phyloP scores from a whole-genome alignment of 495 filamentous ascomycete genomes.

The Podospora comata region DNA sequence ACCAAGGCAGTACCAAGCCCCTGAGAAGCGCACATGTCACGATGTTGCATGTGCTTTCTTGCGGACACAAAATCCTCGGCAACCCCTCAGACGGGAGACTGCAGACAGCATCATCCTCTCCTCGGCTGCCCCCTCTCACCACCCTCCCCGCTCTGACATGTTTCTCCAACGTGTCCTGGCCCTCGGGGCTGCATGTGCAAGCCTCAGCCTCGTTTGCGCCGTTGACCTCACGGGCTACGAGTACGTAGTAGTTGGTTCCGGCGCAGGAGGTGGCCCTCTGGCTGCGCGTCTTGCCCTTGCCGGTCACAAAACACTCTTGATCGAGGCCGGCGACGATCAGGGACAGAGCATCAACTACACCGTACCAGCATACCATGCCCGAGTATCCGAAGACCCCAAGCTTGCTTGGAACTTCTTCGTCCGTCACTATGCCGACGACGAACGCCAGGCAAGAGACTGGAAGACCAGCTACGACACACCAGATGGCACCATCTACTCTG shows the following conservation, averaged over 20 bases:
- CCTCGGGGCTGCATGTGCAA: slow-evolving; percentile 15
- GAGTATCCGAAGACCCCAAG: slow-evolving; percentile 31
- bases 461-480: slow-evolving; percentile 42
- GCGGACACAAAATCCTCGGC: neutral
- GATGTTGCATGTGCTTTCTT: neutral
- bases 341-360: slow-evolving; percentile 29
- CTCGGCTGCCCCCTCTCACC: neutral
- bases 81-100: neutral
- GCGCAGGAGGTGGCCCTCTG: slow-evolving; percentile 59
- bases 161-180: slow-evolving; percentile 15
- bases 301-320: slow-evolving; percentile 55
- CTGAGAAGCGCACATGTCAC: neutral
- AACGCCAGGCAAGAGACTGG: slow-evolving; percentile 36
- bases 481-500: slow-evolving; percentile 35
- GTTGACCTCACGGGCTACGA: slow-evolving; percentile 48
- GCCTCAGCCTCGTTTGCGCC: slow-evolving; percentile 12
- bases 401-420: slow-evolving; percentile 47
- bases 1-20: neutral
- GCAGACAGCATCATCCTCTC: neutral
- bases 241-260: slow-evolving; percentile 63
- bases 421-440: slow-evolving; percentile 42
- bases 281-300: slow-evolving; percentile 59
- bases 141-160: slow-evolving; percentile 9
- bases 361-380: slow-evolving; percentile 27
- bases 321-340: slow-evolving; percentile 61